Percentiles rank a stretch among this genome's conserved stretches.
Conservation (phyloP, 495 filamentous ascomycete genomes). For the Penicillium diatomitis region DNA sequence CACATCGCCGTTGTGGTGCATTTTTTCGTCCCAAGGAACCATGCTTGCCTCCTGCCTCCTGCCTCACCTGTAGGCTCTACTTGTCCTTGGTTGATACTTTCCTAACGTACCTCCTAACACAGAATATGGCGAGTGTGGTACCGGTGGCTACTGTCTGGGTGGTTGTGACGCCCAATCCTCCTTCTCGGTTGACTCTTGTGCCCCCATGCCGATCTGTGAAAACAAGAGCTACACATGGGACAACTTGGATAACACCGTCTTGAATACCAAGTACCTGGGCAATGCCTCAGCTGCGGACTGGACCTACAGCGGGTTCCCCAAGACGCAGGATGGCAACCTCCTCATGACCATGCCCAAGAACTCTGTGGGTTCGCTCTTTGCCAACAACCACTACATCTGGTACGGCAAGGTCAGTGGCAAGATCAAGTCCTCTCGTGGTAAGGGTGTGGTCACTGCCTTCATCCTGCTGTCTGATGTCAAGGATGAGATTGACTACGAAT, state of each 20-base stretch:
- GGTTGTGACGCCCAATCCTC: conserved; percentile 87
- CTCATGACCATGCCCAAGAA: conserved; percentile 85
- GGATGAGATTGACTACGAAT: conserved; percentile 98
- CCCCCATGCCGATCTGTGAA: conserved; percentile 76
- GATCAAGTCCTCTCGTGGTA: conserved; percentile 76
- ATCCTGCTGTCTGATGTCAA: conserved; percentile 91
- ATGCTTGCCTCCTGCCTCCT: too few relatives aligned
- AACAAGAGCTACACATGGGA: conserved; percentile 57
- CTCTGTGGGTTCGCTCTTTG: conserved; percentile 73
- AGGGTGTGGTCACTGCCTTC: conserved; percentile 90
- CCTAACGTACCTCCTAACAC: background rate
- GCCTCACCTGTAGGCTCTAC: background rate
- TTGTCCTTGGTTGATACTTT: background rate
- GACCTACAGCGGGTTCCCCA: conserved; percentile 73
- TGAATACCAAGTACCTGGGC: conserved; percentile 77
- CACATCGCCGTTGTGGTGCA: too few relatives aligned
- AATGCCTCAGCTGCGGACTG: conserved; percentile 71
- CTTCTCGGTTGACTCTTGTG: conserved; percentile 71
- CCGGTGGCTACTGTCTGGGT: conserved; percentile 90
- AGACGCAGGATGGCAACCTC: conserved; percentile 48
- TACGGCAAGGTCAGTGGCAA: conserved; percentile 85
- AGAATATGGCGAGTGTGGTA: conserved; percentile 93
- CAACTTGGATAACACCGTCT: conserved; percentile 54
- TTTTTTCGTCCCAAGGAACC: too few relatives aligned
- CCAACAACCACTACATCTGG: conserved; percentile 89